Conservation (phyloP, 1,284 basidiomycete genomes). For the Cronartium ribicola region DNA sequence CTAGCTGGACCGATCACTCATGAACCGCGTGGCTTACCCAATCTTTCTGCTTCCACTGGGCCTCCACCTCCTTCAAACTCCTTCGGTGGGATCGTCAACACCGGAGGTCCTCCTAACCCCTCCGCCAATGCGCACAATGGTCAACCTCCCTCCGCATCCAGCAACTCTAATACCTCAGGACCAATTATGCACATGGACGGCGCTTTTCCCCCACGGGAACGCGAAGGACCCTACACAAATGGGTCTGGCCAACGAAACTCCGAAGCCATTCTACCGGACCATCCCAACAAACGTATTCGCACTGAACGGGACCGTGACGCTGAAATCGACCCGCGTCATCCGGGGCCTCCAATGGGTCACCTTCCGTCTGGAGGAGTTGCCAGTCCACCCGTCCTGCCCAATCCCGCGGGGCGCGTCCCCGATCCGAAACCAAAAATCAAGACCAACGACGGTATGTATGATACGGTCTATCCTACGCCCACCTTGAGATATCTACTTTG, state of each 20-base stretch:
- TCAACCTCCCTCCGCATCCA: not conserved
- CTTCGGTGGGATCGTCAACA: not conserved
- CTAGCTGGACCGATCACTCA: constrained; percentile 2
- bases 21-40: constrained; percentile 20
- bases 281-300: constrained; percentile 32
- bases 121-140: not conserved
- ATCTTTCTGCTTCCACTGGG: constrained; percentile 5
- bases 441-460: constrained; percentile 18
- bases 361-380: constrained; percentile 5
- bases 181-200: not conserved
- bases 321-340: constrained; percentile 23
- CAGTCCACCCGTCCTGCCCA: constrained; percentile 22
- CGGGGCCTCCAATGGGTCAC: not conserved
- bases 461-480: too few relatives aligned
- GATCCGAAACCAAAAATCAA: constrained; percentile 37
- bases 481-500: not conserved
- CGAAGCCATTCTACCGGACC: not conserved
- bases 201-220: not conserved
- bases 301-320: constrained; percentile 21
- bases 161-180: not conserved
- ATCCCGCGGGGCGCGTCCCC: constrained; percentile 15
- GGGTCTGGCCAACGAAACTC: not conserved
- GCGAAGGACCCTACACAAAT: constrained; percentile 2
- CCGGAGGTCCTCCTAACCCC: not conserved
- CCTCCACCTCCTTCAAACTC: not conserved